Conservation (phyloP, 768 basidiomycete species). For the Mycena leptocephala region DNA sequence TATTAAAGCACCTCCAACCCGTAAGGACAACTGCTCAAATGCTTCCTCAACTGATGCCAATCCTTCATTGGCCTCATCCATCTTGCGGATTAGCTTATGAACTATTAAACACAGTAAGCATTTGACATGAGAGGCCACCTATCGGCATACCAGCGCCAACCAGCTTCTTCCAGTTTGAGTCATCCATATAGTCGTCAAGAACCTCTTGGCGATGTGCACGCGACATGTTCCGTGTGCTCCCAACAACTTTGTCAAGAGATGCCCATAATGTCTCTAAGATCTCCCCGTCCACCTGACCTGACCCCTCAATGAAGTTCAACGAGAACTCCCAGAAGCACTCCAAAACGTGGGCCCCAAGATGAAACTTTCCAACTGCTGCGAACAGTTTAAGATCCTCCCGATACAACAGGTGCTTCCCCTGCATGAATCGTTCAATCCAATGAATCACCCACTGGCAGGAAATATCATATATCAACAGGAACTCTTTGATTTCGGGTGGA, state of each 20-base stretch:
- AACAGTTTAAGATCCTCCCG: neutral
- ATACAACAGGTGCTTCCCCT: neutral
- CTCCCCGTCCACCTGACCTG: constrained; percentile 48
- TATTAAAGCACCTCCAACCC: too few species aligned
- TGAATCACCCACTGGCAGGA: constrained; percentile 44
- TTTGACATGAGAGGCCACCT: too few species aligned
- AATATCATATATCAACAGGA: constrained; percentile 47
- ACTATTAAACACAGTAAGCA: too few species aligned
- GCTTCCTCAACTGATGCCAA: too few species aligned
- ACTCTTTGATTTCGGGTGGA: neutral
- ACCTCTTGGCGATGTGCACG: constrained; percentile 44
- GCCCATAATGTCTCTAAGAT: constrained; percentile 55
- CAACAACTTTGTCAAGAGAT: constrained; percentile 43
- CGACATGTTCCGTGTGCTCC: constrained; percentile 40
- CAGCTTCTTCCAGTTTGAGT: constrained; percentile 53
- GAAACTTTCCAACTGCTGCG: constrained; percentile 32
- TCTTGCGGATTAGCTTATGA: too few species aligned
- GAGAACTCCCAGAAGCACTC: constrained; percentile 25
- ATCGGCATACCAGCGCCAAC: constrained; percentile 40
- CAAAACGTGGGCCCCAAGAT: constrained; percentile 33
- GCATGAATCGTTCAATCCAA: constrained; percentile 32
- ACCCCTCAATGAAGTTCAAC: constrained; percentile 45
- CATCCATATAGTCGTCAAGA: constrained; percentile 49
- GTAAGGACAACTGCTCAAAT: too few species aligned
- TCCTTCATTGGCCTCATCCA: too few species aligned